Evolutionary conservation across 176 grass and related monocot species (phyloP).

Genomic region (Oryza punctata): DNA sequence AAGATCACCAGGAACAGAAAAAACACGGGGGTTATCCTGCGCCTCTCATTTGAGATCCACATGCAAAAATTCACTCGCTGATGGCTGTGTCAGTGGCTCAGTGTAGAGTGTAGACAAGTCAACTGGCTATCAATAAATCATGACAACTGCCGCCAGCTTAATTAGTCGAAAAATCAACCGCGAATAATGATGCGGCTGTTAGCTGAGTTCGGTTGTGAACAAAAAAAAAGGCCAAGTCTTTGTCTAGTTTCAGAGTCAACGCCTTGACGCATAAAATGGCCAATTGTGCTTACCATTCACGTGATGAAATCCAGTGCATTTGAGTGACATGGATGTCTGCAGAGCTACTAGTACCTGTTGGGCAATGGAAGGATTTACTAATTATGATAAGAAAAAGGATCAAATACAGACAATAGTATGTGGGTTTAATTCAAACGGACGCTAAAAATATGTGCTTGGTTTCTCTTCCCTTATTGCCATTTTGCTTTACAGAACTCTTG

Average conservation of each 20-base stretch:
- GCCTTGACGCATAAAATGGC: slow-evolving; percentile 36
- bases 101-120: not conserved
- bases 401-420: not conserved
- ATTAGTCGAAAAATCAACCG: slow-evolving; percentile 16
- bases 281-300: not conserved
- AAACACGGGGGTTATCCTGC: not conserved
- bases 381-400: not conserved
- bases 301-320: not conserved
- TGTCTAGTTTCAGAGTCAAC: slow-evolving; percentile 28
- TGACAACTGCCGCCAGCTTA: not conserved
- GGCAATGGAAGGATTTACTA: not conserved
- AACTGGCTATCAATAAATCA: not conserved
- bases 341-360: not conserved
- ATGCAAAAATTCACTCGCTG: not conserved
- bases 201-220: not conserved
- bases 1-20: not conserved
- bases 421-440: not conserved
- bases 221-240: not conserved
- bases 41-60: not conserved
- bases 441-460: not conserved
- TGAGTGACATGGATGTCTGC: slow-evolving; percentile 7
- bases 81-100: not conserved
- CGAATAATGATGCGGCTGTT: not conserved
- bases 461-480: not conserved
- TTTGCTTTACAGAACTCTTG: not conserved